Conservation (phyloP, 2,329 filamentous ascomycete species). For the Amesomyces nigricolor region DNA sequence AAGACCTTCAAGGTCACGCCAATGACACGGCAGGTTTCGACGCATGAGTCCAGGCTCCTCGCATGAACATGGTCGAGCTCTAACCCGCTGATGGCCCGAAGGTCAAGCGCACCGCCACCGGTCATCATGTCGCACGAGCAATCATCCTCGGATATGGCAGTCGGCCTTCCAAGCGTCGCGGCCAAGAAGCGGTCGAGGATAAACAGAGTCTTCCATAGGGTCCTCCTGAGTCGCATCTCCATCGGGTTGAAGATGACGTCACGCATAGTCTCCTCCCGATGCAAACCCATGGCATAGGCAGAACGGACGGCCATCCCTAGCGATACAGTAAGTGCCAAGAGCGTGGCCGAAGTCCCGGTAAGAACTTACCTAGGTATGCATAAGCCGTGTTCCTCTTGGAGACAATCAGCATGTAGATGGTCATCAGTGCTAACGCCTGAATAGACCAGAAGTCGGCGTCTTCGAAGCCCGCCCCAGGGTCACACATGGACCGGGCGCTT, state of each 20-base stretch:
- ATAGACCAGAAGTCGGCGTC: constrained; percentile 61
- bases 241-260: constrained; percentile 42
- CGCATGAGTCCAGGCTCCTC: constrained; percentile 47
- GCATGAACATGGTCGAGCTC: constrained; percentile 22
- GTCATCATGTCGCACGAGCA: constrained; percentile 41
- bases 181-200: constrained; percentile 60
- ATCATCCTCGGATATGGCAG: constrained; percentile 56
- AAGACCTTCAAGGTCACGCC: constrained; percentile 57
- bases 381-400: constrained; percentile 60
- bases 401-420: constrained; percentile 56
- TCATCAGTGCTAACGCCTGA: constrained; percentile 58
- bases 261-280: constrained; percentile 52
- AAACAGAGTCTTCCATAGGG: constrained; percentile 60
- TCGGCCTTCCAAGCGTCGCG: constrained; percentile 56
- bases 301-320: constrained; percentile 58
- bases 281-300: constrained; percentile 57
- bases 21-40: constrained; percentile 53
- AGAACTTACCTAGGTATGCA: constrained; percentile 49
- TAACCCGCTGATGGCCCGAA: constrained; percentile 12
- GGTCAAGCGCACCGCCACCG: constrained; percentile 37
- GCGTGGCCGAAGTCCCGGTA: not conserved
- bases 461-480: constrained; percentile 47
- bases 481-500: constrained; percentile 49
- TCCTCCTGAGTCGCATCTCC: constrained; percentile 46
- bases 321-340: constrained; percentile 10